phyloP scores from a whole-genome alignment of 192 early-diverging fungal species.

The Coemansia sp. region DNA sequence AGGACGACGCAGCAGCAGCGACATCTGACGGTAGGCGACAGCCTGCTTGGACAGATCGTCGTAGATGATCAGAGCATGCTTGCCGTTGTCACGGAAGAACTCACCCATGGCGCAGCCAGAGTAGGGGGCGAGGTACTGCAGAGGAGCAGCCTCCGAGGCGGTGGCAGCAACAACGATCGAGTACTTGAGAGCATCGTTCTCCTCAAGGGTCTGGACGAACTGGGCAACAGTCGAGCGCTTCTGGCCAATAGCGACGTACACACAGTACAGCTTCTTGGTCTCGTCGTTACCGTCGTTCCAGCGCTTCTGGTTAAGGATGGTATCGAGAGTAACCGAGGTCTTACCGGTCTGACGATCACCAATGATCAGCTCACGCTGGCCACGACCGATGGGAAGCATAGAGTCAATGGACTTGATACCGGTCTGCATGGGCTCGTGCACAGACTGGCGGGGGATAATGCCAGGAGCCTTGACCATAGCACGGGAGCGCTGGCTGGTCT shows the following conservation, averaged over 20 bases:
- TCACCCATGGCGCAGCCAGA: conserved; percentile 98
- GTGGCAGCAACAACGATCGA: conserved; percentile 98
- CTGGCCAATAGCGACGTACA: conserved; percentile 99
- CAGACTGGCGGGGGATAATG: conserved; percentile 98
- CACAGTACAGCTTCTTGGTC: conserved; percentile 98
- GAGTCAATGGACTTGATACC: conserved; percentile 99
- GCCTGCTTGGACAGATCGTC: conserved; percentile 99
- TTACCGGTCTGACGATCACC: conserved; percentile 99
- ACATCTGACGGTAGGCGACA: conserved; percentile 99
- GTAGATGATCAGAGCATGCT: conserved; percentile 98
- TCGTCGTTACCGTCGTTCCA: conserved; percentile 96
- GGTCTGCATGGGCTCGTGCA: conserved; percentile 99
- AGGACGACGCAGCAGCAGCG: conserved; percentile 97
- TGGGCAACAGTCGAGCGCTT: conserved; percentile 99
- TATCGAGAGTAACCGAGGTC: conserved; percentile 98
- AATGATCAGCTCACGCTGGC: conserved; percentile 99
- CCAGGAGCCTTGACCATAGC: conserved; percentile 99
- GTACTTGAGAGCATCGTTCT: conserved; percentile 99
- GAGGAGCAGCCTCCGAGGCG: conserved; percentile 97
- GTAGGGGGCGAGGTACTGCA: conserved; percentile 99
- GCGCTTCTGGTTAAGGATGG: conserved; percentile 99
- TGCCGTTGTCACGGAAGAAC: conserved; percentile 99
- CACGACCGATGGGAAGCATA: conserved; percentile 99
- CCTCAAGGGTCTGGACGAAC: conserved; percentile 97
- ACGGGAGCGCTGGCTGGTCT: conserved; percentile 82